Evolutionary conservation across 1,284 basidiomycete species (phyloP), one percentile per base, ranked within the genome.

Genomic region (Pascua sp.): DNA sequence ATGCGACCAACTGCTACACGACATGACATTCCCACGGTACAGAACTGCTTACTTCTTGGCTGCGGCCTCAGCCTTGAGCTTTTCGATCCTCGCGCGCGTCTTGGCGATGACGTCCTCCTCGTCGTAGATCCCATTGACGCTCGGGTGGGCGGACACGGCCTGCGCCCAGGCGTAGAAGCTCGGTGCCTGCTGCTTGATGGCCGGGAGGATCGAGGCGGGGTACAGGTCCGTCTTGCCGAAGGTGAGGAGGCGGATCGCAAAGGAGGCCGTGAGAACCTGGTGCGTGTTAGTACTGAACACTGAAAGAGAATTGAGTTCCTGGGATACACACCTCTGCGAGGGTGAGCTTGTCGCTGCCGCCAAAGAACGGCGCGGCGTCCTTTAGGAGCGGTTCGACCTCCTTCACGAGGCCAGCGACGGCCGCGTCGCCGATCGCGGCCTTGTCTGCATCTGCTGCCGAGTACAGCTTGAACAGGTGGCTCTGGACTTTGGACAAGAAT

Each of bases 221-320:
- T 49, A 53, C 37, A 53, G 8, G 15, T n/a, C 53, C 13, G 38
- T 32, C 37, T 58, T 44, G 16, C 32, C 38, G 38, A 50, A n/a
- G 2, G 42, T 11, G 11, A 49, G 32, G 16, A 58, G 47, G 10
- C 56, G 56, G 47, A 58, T 13, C 13, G 50, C 47, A 18, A 58
- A 58, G 38, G 51, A 49, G 47, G 51, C 56, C 4, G 56, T 58
- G n/a, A 49, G 47, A 36, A 57, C 51, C 56, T 57, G 50, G 10
- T 11, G 24, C 38, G 13, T 17, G 12, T 40, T 8, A 9, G 40
- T 39, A 3, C n/a, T 32, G 3, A 39, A 11, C 37, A 13, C n/a
- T 37, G 24, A 32, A 32, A 32, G 24, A 7, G 39, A 8, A 4
- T 18, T 8, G n/a, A n/a, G n/a, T n/a, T n/a, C 38, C 39, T 12